Base-by-base conservation (phyloP, 2,329 filamentous ascomycete species). In the Trichoderma sp. region DNA sequence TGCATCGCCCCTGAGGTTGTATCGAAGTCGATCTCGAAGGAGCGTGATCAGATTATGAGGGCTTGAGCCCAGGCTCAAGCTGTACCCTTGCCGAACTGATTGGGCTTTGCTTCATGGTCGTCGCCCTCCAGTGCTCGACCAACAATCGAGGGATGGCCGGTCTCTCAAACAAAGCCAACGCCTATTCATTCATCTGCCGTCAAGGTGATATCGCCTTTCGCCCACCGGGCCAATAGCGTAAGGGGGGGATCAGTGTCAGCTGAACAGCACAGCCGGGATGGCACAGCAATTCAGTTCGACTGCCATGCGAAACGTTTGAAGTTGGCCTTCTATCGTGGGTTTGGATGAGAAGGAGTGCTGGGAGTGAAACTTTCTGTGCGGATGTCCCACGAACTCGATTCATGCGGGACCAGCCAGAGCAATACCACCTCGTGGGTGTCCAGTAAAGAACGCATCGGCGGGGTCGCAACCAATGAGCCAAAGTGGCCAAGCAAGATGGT, bases 151-250 rank as follows among this genome's bases (percentile, higher is more conserved):
- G n/a, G 9, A 34, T 21, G n/a, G 6, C 3, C 19, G 21, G 24
- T 34, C 14, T 30, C 50, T 43, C 24, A 14, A 24, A 24, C 39
- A 19, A 30, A 34, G 17, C 19, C 14, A 5, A 19, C 39, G 44
- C 39, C 24, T 47, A 44, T 44, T 24, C 58, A 44, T 44, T 24
- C 34, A 14, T 61, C 39, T 30, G 17, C 34, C 19, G 34, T 10
- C 34, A 24, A 61, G 15, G 58, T 44, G 48, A 44, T 44, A 52
- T 30, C 39, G 28, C 48, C 52, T 14, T 24, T 62, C 52, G 48
- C 5, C n/a, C 58, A 62, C 44, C 58, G 58, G 58, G 12, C 58
- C 48, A 48, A 62, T n/a, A n/a, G 28, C 14, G 26, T 17, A 34
- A 5, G 14, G 14, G 43, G 14, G 12, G 12, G 4, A 19, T n/a